Base-by-base conservation (phyloP, 805 yeast genomes). In the Yarrowia sp. region DNA sequence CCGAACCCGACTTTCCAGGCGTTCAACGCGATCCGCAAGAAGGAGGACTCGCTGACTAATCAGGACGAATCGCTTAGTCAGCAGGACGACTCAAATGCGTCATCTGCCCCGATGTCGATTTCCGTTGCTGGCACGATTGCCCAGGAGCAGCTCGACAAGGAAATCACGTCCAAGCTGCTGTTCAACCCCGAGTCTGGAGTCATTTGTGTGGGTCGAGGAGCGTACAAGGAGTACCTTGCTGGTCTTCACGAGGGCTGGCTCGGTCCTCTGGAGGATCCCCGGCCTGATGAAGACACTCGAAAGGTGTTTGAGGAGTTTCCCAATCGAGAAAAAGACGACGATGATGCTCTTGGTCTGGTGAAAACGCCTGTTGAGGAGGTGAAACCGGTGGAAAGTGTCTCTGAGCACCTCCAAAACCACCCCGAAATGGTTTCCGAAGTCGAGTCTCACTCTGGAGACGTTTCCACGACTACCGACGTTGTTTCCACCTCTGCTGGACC, bases 221-320 rank as follows among this genome's bases (percentile, higher is more conserved):
- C 98, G 0, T 95, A 85, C 76, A 94, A 94, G 76, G 99, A 95
- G 81, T 95, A 92, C 75, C 76, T 95, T 66, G 83, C 84, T 52
- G 99, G 99, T 10, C 76, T 95, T 12, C 97, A 95, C 73, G 99
- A 95, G 79, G 99, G 99, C 7, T 82, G 95, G 75, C 78, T 95
- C 55, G 99, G 99, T 0, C 98, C 98, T 1, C 79, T 94, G 69
- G 92, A 85, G 15, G 77, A 80, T 68, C 86, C 89, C 6, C 73
- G 71, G 10, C 70, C 70, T 5, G 68, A 33, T 39, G 64, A 33
- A 10, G 60, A 33, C 6, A 12, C 3, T 3, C 6, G 44, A 30
- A 44, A 49, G 17, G 50, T 13, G 19, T 24, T 10, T 9, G 55
- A 68, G 15, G 66, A 60, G 49, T 70, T 72, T 67, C 73, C 73